phyloP scores from a whole-genome alignment of 129 eudicot genomes.

The Heracleum sosnowskyi region DNA sequence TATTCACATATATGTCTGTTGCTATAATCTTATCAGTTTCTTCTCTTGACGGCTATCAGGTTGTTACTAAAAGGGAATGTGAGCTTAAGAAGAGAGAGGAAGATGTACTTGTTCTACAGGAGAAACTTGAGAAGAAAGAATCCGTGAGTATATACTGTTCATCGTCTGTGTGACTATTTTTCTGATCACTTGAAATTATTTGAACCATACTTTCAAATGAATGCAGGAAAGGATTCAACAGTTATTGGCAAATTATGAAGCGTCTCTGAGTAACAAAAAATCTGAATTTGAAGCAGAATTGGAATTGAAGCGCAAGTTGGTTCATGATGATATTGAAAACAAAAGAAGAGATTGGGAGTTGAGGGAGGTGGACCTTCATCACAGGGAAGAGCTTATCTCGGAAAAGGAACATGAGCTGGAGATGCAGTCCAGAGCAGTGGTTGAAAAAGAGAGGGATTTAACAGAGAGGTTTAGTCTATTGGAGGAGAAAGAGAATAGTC shows the following conservation, averaged over 20 bases:
- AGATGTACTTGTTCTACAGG: slow-evolving; percentile 44
- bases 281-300: slow-evolving; percentile 59
- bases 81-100: slow-evolving; percentile 56
- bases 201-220: background rate
- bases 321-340: slow-evolving; percentile 61
- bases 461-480: slow-evolving; percentile 34
- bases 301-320: slow-evolving; percentile 51
- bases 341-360: slow-evolving; percentile 89
- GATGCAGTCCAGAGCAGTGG: slow-evolving; percentile 34
- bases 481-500: slow-evolving; percentile 51
- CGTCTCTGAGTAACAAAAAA: slow-evolving; percentile 40
- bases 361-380: slow-evolving; percentile 70
- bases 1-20: background rate
- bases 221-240: slow-evolving; percentile 54
- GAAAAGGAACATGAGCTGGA: slow-evolving; percentile 73
- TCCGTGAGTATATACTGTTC: slow-evolving; percentile 38
- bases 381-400: slow-evolving; percentile 49
- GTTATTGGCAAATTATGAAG: slow-evolving; percentile 53
- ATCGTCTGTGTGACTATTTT: background rate
- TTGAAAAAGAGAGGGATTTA: slow-evolving; percentile 51
- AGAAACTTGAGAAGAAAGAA: slow-evolving; percentile 53
- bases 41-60: slow-evolving; percentile 37
- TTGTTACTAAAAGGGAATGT: slow-evolving; percentile 41
- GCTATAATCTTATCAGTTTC: slow-evolving; percentile 4
- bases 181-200: background rate